Base-by-base conservation (phyloP, 768 basidiomycete species). In the Collybiopsis luxurians region DNA sequence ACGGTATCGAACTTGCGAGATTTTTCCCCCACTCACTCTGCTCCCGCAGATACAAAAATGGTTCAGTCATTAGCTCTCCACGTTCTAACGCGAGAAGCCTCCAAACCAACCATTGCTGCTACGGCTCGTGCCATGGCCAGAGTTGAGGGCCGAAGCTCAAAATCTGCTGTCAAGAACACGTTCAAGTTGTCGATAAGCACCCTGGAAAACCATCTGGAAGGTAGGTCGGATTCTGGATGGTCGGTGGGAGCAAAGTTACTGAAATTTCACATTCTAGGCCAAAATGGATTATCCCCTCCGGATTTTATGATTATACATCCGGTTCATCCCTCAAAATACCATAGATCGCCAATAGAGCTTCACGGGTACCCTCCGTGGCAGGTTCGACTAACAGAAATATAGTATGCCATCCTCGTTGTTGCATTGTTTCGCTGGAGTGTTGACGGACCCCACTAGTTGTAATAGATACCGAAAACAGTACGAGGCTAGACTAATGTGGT, bases 351-450 rank as follows among this genome's bases (percentile, higher is more conserved):
- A 1, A 69, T 86, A 50, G 89, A 92, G 66, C 73, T 92, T 21
- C 73, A 87, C 61, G 87, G 86, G 4, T 92, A 87, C 63, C 91
- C 91, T 17, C 91, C 91, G 15, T 93, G 91, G 90, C 91, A 93
- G 63, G 82, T 85, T n/a, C 76, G 86, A 55, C 71, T 93, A 40
- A 89, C 89, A 44, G 91, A 93, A 68, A 84, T 93, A 59, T 79
- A 85, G 91, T 92, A 66, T 71, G 87, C n/a, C n/a, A n/a, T n/a
- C n/a, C n/a, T 71, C 11, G 45, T 23, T 31, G 47, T 36, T 17
- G 42, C 23, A 4, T 1, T 39, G 19, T 42, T 55, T 24, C 24
- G 28, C 39, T n/a, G 27, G 46, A 58, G 27, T 42, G n/a, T 55
- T 55, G 54, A 21, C 28, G 17, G 55, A 59, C 24, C 59, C 42